Evolutionary conservation across 2,329 filamentous ascomycete species (phyloP).

Genomic region (Exophiala calicioides): DNA sequence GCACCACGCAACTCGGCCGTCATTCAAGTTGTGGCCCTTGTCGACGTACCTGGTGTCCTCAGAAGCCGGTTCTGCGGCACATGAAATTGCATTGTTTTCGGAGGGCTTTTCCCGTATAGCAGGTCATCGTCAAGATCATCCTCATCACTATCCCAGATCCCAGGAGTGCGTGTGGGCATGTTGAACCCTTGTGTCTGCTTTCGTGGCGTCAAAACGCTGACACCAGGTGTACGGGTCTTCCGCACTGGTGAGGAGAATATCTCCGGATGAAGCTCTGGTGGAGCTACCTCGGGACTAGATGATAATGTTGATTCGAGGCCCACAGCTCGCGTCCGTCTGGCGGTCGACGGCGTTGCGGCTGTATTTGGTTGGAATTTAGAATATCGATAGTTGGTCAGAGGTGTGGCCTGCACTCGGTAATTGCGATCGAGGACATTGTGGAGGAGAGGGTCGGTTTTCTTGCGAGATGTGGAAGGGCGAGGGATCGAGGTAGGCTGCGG

Average conservation of each 20-base stretch:
- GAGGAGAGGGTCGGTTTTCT: constrained; percentile 68
- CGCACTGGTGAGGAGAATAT: constrained; percentile 74
- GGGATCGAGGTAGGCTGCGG: constrained; percentile 44
- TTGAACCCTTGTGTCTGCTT: constrained; percentile 3
- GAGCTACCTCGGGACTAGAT: constrained; percentile 71
- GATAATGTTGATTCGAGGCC: constrained; percentile 46
- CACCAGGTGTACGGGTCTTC: constrained; percentile 61
- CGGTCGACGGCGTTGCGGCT: constrained; percentile 32
- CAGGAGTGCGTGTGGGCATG: constrained; percentile 48
- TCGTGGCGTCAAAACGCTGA: constrained; percentile 78
- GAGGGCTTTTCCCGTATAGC: constrained; percentile 74
- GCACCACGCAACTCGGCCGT: no score
- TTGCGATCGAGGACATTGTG: constrained; percentile 94
- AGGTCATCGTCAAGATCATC: constrained; percentile 59
- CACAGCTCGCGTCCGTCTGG: constrained; percentile 33
- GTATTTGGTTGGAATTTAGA: constrained; percentile 21
- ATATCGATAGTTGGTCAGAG: constrained; percentile 51
- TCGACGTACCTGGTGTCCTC: constrained; percentile 48
- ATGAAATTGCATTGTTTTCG: constrained; percentile 67
- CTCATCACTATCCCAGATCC: constrained; percentile 72
- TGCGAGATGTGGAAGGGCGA: constrained; percentile 42
- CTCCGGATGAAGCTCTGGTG: constrained; percentile 80
- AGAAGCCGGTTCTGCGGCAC: constrained; percentile 51
- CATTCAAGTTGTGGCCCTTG: no score
- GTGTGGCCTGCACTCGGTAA: constrained; percentile 90